Evolutionary conservation across 1,284 basidiomycete genomes (phyloP).

Genomic region (Papiliotrema laurentii): DNA sequence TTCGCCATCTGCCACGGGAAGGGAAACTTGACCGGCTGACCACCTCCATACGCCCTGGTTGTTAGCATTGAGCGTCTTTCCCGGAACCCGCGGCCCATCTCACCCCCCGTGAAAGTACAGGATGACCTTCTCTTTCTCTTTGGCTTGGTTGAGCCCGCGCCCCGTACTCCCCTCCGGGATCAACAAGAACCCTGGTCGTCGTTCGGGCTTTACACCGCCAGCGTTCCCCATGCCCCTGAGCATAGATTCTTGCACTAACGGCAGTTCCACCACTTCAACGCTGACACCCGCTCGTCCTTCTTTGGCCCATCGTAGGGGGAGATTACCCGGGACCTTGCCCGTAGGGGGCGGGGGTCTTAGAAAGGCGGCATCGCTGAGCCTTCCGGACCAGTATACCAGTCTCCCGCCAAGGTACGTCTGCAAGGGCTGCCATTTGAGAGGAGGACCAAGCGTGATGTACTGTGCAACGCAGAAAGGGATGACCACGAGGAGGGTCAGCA

Average conservation of each 20-base stretch:
- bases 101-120: constrained; percentile 32
- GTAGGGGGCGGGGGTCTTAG: constrained; percentile 1
- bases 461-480: background rate
- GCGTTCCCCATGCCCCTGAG: constrained; percentile 8
- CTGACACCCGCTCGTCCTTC: constrained; percentile 7
- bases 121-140: constrained; percentile 21
- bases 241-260: constrained; percentile 4
- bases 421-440: constrained; percentile 6
- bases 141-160: constrained; percentile 4
- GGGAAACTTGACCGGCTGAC: constrained; percentile 21
- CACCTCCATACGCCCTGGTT: constrained; percentile 4
- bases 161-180: constrained; percentile 7
- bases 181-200: constrained; percentile 18
- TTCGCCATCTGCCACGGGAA: constrained; percentile 14
- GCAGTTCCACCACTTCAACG: constrained; percentile 6
- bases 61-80: constrained; percentile 15
- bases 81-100: constrained; percentile 6
- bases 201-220: constrained; percentile 2
- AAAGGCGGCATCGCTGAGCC: background rate
- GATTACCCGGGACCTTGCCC: constrained; percentile 1
- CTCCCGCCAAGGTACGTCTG: background rate
- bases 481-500: constrained; percentile 1
- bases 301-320: constrained; percentile 4
- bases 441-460: constrained; percentile 2
- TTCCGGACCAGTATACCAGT: constrained; percentile 5